Base-by-base conservation (phyloP, 164 flowering plant genomes). In the Malania oleifera region DNA sequence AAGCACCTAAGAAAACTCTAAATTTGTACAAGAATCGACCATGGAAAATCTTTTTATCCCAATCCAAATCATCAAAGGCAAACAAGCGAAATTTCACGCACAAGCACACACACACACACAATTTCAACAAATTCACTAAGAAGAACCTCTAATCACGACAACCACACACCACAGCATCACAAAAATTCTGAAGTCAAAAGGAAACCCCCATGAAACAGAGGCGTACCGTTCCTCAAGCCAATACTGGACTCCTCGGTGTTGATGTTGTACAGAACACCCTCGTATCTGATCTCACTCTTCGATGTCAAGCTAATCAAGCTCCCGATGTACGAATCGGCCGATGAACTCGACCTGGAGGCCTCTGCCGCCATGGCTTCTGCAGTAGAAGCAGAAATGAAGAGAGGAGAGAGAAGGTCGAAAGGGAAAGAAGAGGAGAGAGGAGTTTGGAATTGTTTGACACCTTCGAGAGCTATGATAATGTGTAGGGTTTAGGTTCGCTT, bases 251-350 rank as follows among this genome's bases (percentile, higher is more conserved):
- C 98, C 14, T 91, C 89, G 14, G 96, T 85, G 74, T 91, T 82
- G 76, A 91, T 85, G 71, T 80, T 82, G 83, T 75, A 86, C 1
- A 91, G 77, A 62, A 91, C 69, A 40, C 98, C 96, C 69, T 91
- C 98, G 60, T 86, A 91, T 31, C 98, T 78, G 72, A 91, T 89
- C 73, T 86, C 95, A 43, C 78, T 79, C 78, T 86, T 89, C 9
- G 96, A 88, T 28, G 95, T 91, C 78, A 91, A 81, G 69, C 96
- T 91, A 27, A 91, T 91, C 82, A 91, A 78, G 71, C 95, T 84
- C 12, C 98, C 98, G 64, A 91, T 79, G 81, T 91, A 89, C 7
- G 98, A 78, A 69, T 91, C 95, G 29, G 96, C 93, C 28, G 85
- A 57, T 13, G 85, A 73, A 19, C 75, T 67, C 66, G 81, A 80